These are phyloP conservation scores for Pinguiococcus pyrenoidosus DNA, from an alignment of 108 stramenopile genomes.

Conservation along the genomic window DNA sequence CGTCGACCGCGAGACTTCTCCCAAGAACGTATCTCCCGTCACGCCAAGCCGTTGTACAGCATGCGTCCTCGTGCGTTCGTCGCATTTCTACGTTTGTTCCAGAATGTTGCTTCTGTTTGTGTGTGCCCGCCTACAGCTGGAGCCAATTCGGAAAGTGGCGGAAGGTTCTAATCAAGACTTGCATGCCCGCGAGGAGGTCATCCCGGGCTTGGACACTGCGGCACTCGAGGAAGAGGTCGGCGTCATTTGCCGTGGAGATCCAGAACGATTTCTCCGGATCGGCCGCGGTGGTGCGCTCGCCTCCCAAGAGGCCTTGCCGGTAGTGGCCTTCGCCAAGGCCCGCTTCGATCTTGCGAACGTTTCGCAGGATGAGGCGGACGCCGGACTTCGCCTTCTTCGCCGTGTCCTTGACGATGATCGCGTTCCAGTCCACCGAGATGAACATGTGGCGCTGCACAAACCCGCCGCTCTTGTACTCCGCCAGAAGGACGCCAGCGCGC, in stretches of 20 bases:
- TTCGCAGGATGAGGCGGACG: not conserved
- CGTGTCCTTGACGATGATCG: conserved; percentile 13
- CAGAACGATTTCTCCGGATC: not conserved
- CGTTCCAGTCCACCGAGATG: conserved; percentile 3
- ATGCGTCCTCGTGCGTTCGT: no score
- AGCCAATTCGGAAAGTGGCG: no score
- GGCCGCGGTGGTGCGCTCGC: not conserved
- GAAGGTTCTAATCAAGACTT: not conserved
- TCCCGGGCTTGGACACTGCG: not conserved
- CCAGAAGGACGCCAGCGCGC: not conserved
- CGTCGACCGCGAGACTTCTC: no score
- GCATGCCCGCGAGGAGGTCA: not conserved
- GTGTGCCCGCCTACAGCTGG: no score
- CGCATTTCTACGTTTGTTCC: no score
- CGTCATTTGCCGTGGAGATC: not conserved
- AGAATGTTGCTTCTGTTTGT: no score
- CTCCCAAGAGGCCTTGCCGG: not conserved
- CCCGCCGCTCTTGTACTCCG: conserved; percentile 2
- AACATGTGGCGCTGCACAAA: not conserved
- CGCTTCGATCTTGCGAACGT: not conserved
- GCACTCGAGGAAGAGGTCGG: conserved; percentile 1
- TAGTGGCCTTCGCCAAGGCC: conserved; percentile 5
- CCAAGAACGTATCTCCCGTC: no score
- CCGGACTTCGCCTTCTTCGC: conserved; percentile 2
- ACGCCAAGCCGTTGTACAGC: no score